Base-by-base conservation (phyloP, 2,329 filamentous ascomycete genomes). In the Pseudofabraea citricarpa region DNA sequence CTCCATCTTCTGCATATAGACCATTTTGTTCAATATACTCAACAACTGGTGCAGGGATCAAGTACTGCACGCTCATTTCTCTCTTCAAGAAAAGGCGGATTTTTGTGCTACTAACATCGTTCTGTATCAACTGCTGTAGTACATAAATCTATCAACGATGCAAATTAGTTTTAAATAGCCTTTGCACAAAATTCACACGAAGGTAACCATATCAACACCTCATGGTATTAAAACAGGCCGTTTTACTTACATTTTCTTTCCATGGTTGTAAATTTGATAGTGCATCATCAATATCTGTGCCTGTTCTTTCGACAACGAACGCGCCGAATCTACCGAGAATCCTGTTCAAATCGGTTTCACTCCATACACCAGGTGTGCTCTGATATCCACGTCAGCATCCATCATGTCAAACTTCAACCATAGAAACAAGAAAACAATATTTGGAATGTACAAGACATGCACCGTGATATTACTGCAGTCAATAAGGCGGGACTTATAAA, bases 271-370 rank as follows among this genome's bases (percentile, higher is more conserved):
- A 71, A 35, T 80, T 84, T n/a, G 85, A 82, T 36, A 95, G 73
- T 2, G 90, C 90, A 59, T 94, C 87, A 50, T 95, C 87, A 39
- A 94, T 85, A 58, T 95, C 88, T 18, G 89, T 95, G 33, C 90
- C 90, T 31, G 82, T 83, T 47, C 91, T 81, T 72, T 96, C 87
- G n/a, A 94, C 77, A 47, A 91, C 86, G 62, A 94, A 90, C 22
- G 16, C n/a, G 16, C 40, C 45, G 36, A 36, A 47, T 35, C 32
- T 31, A 8, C 48, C 41, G 16, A 96, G 72, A 47, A 96, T 96
- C 56, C 94, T 87, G 56, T 93, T 85, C 43, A 96, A 71, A 74
- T 96, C 91, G 50, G 83, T 77, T 36, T 81, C 74, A 40, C 84
- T 86, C 91, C 91, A 97, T 2, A 96, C 80, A 3, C 81, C 83